Evolutionary conservation across 1,139 yeast species (phyloP).

Genomic region (Blastobotrys niveus): DNA sequence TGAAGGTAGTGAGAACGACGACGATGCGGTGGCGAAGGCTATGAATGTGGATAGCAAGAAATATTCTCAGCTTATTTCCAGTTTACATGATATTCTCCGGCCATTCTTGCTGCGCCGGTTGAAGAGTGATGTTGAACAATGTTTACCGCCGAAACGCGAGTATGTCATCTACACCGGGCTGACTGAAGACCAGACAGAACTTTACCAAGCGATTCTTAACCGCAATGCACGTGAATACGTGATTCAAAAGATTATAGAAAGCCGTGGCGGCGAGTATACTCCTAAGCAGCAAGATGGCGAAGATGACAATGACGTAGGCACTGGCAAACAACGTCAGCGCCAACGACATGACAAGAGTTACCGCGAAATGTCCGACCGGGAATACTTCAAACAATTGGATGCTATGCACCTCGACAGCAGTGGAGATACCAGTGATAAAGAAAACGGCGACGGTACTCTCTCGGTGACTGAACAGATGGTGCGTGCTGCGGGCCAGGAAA

Average conservation of each 20-base stretch:
- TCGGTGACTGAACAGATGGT: slow-evolving; percentile 20
- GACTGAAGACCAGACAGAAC: slow-evolving; percentile 52
- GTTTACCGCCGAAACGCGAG: slow-evolving; percentile 83
- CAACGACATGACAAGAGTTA: slow-evolving; percentile 4
- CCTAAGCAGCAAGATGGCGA: not conserved
- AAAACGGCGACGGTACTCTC: no score
- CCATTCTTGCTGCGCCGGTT: slow-evolving; percentile 82
- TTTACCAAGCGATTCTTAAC: slow-evolving; percentile 58
- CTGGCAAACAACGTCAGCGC: slow-evolving; percentile 1
- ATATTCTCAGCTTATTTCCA: slow-evolving; percentile 58
- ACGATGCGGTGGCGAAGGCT: no score
- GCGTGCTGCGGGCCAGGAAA: slow-evolving; percentile 30
- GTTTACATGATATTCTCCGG: slow-evolving; percentile 77
- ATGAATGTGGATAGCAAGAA: no score
- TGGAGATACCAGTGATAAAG: slow-evolving; percentile 8
- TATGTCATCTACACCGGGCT: slow-evolving; percentile 71
- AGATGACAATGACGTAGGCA: not conserved
- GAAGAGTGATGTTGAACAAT: slow-evolving; percentile 62
- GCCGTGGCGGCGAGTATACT: slow-evolving; percentile 12
- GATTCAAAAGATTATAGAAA: slow-evolving; percentile 34
- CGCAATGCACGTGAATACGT: slow-evolving; percentile 36
- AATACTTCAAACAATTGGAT: slow-evolving; percentile 14
- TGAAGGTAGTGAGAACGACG: no score
- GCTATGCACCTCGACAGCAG: slow-evolving; percentile 1
- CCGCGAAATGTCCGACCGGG: slow-evolving; percentile 15